Base-by-base conservation (phyloP, 441 rosid genomes). In the Flueggea neowawraea region DNA sequence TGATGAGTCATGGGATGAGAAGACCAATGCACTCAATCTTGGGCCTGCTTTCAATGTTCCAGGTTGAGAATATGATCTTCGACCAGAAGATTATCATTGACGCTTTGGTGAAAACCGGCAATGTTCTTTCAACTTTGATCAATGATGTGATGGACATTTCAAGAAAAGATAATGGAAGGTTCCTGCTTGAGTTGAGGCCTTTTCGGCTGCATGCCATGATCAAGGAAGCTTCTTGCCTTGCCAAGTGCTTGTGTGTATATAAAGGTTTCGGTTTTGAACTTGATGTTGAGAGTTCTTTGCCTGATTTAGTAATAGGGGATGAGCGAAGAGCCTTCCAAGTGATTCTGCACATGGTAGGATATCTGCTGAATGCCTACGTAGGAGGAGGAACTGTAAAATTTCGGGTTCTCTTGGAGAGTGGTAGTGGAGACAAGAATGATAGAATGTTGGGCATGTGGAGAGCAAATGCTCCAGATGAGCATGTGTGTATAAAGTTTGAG, bases 1-100 rank as follows among this genome's bases (percentile, higher is more conserved):
- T 84, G 14, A 95, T 95, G 97, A 91, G 86, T 48, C 84, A 91
- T 72, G 96, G 97, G 31, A 80, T 91, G 89, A 95, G 88, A 76
- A 85, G 86, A 69, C 99, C 99, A 10, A 86, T 95, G 97, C 97
- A 89, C 71, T 84, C 98, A 0, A 71, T 91, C 49, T 74, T 80
- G 31, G 97, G 99, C 7, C 69, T 95, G 66, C 81, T 91, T 57
- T 95, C 99, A 4, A 70, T 95, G 79, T 67, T 88, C 75, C 94
- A 85, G n/a, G 85, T 79, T 60, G 95, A 79, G 58, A 80, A 77
- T 64, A 61, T 86, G 84, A 79, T 67, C 55, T 60, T 31, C 10
- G 86, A 91, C 59, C 97, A 91, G 73, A 73, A 28, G 63, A 78
- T 87, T 69, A 77, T 91, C 48, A 73, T 82, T 60, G 96, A 91